phyloP scores from a whole-genome alignment of 768 basidiomycete species.

The Mycena metata region DNA sequence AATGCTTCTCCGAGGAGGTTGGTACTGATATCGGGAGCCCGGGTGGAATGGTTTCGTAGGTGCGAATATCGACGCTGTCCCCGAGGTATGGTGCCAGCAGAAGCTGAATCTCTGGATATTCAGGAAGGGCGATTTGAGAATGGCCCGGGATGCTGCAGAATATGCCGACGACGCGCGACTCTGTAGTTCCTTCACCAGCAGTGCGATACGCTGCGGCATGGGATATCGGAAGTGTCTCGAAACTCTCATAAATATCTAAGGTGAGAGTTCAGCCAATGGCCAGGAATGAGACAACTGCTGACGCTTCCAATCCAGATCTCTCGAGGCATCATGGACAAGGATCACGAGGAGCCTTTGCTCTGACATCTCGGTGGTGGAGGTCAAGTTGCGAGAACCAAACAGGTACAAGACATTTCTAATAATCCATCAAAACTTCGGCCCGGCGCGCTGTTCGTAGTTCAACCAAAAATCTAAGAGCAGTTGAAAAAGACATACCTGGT shows the following conservation, averaged over 20 bases:
- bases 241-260: constrained; percentile 13
- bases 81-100: constrained; percentile 17
- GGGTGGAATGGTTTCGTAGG: constrained; percentile 36
- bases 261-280: background rate
- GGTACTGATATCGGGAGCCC: constrained; percentile 15
- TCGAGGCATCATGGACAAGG: no score
- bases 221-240: background rate
- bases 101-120: background rate
- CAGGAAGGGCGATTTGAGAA: constrained; percentile 5
- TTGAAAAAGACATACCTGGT: constrained; percentile 1
- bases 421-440: no score
- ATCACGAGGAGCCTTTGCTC: no score
- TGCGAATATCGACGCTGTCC: constrained; percentile 34
- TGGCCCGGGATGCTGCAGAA: constrained; percentile 11
- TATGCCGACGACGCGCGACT: background rate
- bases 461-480: no score
- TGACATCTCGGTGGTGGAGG: no score
- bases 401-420: no score
- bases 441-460: no score
- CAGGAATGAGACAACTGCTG: background rate
- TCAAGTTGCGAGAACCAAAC: no score
- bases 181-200: background rate
- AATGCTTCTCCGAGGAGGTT: constrained; percentile 32
- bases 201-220: constrained; percentile 15
- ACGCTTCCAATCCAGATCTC: constrained; percentile 18